Evolutionary conservation across 768 basidiomycete species (phyloP).

Genomic region (Mycena latifolia): DNA sequence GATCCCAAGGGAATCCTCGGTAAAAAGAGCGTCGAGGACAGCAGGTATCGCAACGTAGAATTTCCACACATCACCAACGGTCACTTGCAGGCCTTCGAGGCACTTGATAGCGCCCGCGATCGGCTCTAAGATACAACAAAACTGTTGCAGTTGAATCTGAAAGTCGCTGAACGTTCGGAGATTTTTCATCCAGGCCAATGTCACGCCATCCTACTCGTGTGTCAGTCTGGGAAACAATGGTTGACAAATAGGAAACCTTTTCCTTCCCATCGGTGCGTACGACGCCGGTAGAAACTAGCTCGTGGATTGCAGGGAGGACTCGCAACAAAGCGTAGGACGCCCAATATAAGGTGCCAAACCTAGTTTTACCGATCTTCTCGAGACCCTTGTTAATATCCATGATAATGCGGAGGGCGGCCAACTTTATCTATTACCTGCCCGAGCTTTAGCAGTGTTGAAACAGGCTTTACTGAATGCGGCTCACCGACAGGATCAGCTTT

Average conservation of each 20-base stretch:
- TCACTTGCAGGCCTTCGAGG: slow-evolving; percentile 38
- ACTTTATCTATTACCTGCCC: too few relatives aligned
- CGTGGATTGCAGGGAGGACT: neutral
- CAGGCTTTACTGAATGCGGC: too few relatives aligned
- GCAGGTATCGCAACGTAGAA: slow-evolving; percentile 40
- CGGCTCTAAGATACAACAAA: neutral
- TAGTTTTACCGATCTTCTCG: slow-evolving; percentile 39
- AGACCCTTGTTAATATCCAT: slow-evolving; percentile 12
- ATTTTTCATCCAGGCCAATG: too few relatives aligned
- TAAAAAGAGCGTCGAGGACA: neutral
- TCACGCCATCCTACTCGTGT: too few relatives aligned
- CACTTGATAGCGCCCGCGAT: slow-evolving; percentile 36
- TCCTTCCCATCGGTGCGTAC: neutral
- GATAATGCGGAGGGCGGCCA: neutral
- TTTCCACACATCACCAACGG: slow-evolving; percentile 40
- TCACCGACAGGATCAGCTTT: too few relatives aligned
- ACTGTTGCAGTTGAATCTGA: neutral
- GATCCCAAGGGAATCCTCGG: slow-evolving; percentile 3
- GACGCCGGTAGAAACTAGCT: neutral
- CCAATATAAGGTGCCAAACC: slow-evolving; percentile 39
- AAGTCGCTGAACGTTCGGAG: neutral
- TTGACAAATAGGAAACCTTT: too few relatives aligned
- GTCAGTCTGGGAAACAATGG: too few relatives aligned
- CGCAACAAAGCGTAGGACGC: slow-evolving; percentile 24
- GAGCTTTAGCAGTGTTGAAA: too few relatives aligned